Percentiles rank a stretch among this genome's conserved stretches.
Conservation (phyloP, 108 stramenopile species). For the Pseudonitzschia multiseries region DNA sequence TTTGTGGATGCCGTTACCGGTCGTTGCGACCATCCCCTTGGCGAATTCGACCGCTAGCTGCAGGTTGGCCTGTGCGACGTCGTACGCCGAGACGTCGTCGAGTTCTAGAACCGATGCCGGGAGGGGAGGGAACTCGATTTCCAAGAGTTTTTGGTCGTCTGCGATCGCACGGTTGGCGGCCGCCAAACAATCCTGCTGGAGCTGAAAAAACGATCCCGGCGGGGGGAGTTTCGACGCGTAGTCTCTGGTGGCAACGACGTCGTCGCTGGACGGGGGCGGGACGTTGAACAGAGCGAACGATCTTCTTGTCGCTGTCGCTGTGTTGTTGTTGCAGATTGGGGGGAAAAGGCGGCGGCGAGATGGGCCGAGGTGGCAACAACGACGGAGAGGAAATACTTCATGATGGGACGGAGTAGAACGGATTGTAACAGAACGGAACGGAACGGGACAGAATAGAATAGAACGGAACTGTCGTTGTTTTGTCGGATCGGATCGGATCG, state of each 20-base stretch:
- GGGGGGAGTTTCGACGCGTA: conserved; percentile 60
- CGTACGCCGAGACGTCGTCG: conserved; percentile 90
- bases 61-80: conserved; percentile 90
- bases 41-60: conserved; percentile 89
- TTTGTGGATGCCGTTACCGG: conserved; percentile 41
- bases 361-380: neutral
- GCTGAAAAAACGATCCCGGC: conserved; percentile 70
- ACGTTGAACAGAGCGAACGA: conserved; percentile 37
- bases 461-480: no score
- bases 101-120: conserved; percentile 88
- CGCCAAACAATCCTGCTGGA: conserved; percentile 68
- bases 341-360: neutral
- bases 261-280: conserved; percentile 45
- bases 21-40: conserved; percentile 49
- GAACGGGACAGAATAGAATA: no score
- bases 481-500: no score
- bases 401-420: neutral
- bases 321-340: neutral
- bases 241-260: conserved; percentile 50
- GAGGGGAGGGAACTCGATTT: conserved; percentile 92
- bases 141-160: conserved; percentile 83
- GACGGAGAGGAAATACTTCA: neutral
- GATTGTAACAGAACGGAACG: no score
- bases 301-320: neutral
- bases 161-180: conserved; percentile 61